A percentile compares a stretch with the other conserved stretches of the same genome.
These are phyloP conservation scores for Schizophyllum amplum DNA, from an alignment of 1,284 basidiomycete species.

Conservation along the genomic window DNA sequence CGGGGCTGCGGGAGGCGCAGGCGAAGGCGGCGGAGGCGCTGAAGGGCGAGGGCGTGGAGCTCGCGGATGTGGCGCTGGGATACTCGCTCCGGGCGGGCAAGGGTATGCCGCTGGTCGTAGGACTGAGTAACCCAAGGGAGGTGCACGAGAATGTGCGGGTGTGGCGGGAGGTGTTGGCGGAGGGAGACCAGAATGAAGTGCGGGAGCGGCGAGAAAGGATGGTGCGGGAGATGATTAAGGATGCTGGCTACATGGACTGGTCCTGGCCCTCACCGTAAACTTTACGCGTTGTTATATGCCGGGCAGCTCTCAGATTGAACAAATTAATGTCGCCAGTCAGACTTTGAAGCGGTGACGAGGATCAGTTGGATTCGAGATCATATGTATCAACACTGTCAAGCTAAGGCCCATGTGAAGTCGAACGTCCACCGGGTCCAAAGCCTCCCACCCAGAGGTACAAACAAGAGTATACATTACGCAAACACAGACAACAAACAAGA, in stretches of 20 bases:
- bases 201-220: conserved; percentile 42
- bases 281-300: no score
- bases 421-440: no score
- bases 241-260: conserved; percentile 48
- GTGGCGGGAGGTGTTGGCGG: conserved; percentile 49
- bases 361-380: no score
- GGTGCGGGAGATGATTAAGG: conserved; percentile 38
- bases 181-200: conserved; percentile 24
- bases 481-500: background rate
- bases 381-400: no score
- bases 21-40: conserved; percentile 18
- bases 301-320: no score
- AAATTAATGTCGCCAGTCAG: no score
- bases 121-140: conserved; percentile 63
- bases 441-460: no score
- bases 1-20: conserved; percentile 38
- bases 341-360: no score
- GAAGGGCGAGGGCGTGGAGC: conserved; percentile 27
- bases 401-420: no score
- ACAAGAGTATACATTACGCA: no score
- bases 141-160: conserved; percentile 66
- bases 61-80: conserved; percentile 68
- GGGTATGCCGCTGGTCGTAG: conserved; percentile 62
- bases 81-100: conserved; percentile 55
- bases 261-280: conserved; percentile 58